Evolutionary conservation across 495 filamentous ascomycete genomes (phyloP).

Genomic region (Bacidia rubella): DNA sequence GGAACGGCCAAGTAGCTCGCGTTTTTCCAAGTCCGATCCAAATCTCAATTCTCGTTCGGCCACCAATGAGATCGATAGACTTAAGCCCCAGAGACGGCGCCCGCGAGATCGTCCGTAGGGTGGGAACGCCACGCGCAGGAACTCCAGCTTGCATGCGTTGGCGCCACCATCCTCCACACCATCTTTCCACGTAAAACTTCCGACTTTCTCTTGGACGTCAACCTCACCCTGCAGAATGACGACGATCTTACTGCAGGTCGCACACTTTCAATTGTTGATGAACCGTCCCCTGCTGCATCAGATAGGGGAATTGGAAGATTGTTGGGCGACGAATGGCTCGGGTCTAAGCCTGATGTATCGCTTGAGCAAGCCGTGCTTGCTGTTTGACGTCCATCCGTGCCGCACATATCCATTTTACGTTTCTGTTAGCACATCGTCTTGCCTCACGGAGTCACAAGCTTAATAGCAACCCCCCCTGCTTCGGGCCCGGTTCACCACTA

Average conservation of each 20-base stretch:
- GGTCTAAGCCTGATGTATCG: not conserved
- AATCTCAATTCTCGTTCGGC: not conserved
- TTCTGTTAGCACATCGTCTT: not conserved
- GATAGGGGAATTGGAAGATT: not conserved
- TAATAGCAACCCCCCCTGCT: no score
- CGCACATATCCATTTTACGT: not conserved
- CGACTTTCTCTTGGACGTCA: not conserved
- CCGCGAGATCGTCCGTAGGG: not conserved
- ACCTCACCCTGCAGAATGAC: not conserved
- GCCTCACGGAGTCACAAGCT: no score
- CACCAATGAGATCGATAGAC: not conserved
- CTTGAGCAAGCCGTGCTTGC: not conserved
- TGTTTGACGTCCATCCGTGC: not conserved
- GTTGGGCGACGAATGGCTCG: not conserved
- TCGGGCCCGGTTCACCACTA: no score
- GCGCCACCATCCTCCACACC: not conserved
- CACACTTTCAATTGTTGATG: not conserved
- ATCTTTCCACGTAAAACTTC: not conserved
- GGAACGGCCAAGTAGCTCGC: not conserved
- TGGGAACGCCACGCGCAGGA: not conserved
- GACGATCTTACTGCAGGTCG: not conserved
- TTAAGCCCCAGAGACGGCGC: not conserved
- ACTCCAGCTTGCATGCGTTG: not conserved
- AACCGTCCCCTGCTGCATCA: not conserved
- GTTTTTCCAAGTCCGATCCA: not conserved